Conservation (phyloP, 2,329 filamentous ascomycete genomes). For the Polytolypa hystricis region DNA sequence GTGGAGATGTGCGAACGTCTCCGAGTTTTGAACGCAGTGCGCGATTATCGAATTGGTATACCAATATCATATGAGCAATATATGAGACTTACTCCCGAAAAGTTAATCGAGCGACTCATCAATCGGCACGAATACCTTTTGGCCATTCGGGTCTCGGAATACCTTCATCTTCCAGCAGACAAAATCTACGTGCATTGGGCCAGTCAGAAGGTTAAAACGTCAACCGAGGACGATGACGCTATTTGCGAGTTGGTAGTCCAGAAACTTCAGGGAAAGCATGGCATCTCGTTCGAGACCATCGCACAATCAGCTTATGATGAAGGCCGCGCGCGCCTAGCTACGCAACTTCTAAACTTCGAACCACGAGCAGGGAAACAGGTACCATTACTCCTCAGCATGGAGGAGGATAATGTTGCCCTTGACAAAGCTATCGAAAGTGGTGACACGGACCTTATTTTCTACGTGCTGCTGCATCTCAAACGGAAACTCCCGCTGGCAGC, state of each 20-base stretch:
- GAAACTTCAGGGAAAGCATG: slow-evolving; percentile 73
- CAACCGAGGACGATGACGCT: slow-evolving; percentile 73
- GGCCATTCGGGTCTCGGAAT: slow-evolving; percentile 77
- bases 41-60: slow-evolving; percentile 82
- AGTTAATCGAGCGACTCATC: slow-evolving; percentile 72
- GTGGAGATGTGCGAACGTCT: slow-evolving; percentile 96
- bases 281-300: slow-evolving; percentile 92
- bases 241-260: slow-evolving; percentile 81
- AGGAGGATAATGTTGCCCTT: slow-evolving; percentile 85
- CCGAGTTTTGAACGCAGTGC: slow-evolving; percentile 81
- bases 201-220: slow-evolving; percentile 79
- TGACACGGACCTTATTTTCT: slow-evolving; percentile 85
- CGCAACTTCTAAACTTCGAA: slow-evolving; percentile 83
- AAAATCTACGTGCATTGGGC: slow-evolving; percentile 96
- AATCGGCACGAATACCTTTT: slow-evolving; percentile 86
- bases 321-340: slow-evolving; percentile 77
- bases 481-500: slow-evolving; percentile 79
- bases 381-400: slow-evolving; percentile 83
- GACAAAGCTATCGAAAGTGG: slow-evolving; percentile 96
- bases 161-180: slow-evolving; percentile 74
- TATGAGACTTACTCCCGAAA: slow-evolving; percentile 77
- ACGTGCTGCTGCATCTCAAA: slow-evolving; percentile 76
- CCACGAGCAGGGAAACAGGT: slow-evolving; percentile 93
- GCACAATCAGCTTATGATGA: slow-evolving; percentile 90
- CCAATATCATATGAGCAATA: slow-evolving; percentile 92